Percentiles rank a stretch among this genome's conserved stretches.
Evolutionary conservation across 2,329 filamentous ascomycete species (phyloP).

Genomic region (Aspergillus amoenus): DNA sequence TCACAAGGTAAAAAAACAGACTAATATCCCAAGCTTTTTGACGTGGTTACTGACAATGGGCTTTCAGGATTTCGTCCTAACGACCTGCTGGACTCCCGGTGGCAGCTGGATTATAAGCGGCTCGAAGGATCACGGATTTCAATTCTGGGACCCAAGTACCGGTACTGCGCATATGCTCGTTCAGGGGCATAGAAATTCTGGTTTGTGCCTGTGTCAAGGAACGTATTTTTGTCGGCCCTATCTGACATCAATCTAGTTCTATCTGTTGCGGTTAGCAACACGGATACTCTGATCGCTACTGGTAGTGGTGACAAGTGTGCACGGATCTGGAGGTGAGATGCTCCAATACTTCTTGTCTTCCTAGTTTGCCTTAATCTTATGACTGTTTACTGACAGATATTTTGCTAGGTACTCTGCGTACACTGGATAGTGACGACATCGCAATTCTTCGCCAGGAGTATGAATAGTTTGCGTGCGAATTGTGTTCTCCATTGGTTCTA

Average conservation of each 20-base stretch:
- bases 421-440: too few relatives aligned
- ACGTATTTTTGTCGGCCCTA: neutral
- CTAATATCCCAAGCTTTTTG: slow-evolving; percentile 24
- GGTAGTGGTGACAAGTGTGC: slow-evolving; percentile 97
- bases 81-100: slow-evolving; percentile 93
- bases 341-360: too few relatives aligned
- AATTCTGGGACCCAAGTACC: slow-evolving; percentile 96
- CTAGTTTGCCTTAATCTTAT: too few relatives aligned
- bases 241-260: slow-evolving; percentile 62
- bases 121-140: slow-evolving; percentile 94
- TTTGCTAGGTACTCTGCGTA: too few relatives aligned
- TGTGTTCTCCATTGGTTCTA: too few relatives aligned
- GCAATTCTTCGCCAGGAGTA: too few relatives aligned
- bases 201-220: slow-evolving; percentile 41
- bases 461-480: too few relatives aligned
- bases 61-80: slow-evolving; percentile 85
- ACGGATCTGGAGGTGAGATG: slow-evolving; percentile 79
- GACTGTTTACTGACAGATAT: too few relatives aligned
- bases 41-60: neutral
- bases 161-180: slow-evolving; percentile 96
- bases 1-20: slow-evolving; percentile 65
- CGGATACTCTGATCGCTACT: slow-evolving; percentile 84
- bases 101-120: slow-evolving; percentile 94
- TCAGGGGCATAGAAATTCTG: slow-evolving; percentile 96
- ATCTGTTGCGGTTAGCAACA: slow-evolving; percentile 90